Conservation (phyloP, 1,139 yeast species). For the Debaryomycetaceae sp. region DNA sequence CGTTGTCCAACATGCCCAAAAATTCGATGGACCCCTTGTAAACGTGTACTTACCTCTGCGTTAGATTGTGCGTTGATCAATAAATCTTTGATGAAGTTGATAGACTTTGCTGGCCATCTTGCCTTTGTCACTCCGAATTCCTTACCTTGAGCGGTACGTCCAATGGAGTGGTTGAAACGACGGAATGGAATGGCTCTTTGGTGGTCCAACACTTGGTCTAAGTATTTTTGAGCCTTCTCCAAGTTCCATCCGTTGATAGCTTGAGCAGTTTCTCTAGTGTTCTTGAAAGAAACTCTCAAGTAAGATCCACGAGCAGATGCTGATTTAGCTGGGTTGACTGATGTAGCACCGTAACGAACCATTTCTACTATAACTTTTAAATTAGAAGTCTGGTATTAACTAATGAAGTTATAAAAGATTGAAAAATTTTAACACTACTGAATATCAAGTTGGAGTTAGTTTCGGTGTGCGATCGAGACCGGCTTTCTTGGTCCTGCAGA, state of each 20-base stretch:
- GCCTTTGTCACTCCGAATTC: conserved; percentile 99
- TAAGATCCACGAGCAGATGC: conserved; percentile 99
- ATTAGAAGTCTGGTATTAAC: not conserved
- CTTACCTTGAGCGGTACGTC: conserved; percentile 99
- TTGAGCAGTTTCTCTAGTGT: conserved; percentile 99
- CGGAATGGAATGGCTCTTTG: conserved; percentile 99
- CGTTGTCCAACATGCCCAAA: too few species aligned
- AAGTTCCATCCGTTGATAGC: conserved; percentile 98
- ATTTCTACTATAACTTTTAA: conserved; percentile 20
- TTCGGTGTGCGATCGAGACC: not conserved
- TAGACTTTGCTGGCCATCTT: conserved; percentile 99
- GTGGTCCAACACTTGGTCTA: conserved; percentile 95
- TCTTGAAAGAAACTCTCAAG: conserved; percentile 99
- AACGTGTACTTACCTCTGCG: conserved; percentile 66
- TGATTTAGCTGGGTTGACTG: conserved; percentile 99
- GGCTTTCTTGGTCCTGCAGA: not conserved
- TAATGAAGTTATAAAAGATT: not conserved
- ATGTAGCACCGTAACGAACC: conserved; percentile 95
- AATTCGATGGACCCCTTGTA: too few species aligned
- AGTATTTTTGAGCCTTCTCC: conserved; percentile 93
- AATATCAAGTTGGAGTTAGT: not conserved
- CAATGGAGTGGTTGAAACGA: conserved; percentile 94
- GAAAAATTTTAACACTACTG: not conserved
- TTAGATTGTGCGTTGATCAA: conserved; percentile 97
- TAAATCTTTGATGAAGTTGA: conserved; percentile 90